Evolutionary conservation across 305 asterid species (phyloP), one percentile per base, ranked within the genome.

Genomic region (Fraxinus sp.): DNA sequence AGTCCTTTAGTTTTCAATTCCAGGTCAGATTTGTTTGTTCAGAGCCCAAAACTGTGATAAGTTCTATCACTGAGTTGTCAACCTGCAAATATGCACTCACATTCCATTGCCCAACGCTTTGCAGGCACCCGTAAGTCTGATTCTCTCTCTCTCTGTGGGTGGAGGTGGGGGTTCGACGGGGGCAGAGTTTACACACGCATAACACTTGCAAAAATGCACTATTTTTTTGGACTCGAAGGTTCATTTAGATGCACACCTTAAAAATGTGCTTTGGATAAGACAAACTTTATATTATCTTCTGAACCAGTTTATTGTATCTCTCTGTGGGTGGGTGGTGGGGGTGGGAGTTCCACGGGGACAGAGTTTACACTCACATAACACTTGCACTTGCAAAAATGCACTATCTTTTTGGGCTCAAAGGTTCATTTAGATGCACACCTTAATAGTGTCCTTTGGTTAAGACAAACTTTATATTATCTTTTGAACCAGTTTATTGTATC

Each of bases 11-110:
- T 68, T 66, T 85, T 76, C 71, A 79, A 82, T 87, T 91, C 84
- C 90, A 96, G 99, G 98, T 97, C 86, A 90, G 99, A 80, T 97
- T 97, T 84, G 99, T 97, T 59, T 97, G 99, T 85, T 88, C 97
- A 33, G 99, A 94, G 86, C 91, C 96, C 72, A 89, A 98, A 90
- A 92, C 98, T 39, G 92, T 92, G 97, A 97, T 97, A 83, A 97
- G 95, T 89, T 97, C 98, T 68, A 89, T 97, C 84, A 93, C 97
- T 57, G 99, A 97, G 88, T 79, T 97, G 88, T 92, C 99, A 78
- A 97, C 99, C 55, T 94, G 99, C 94, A 97, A 91, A 85, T 94
- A 97, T 83, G 99, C 98, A 57, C 95, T 94, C 84, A 97, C 99
- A 75, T 87, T 97, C 74, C 98, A 97, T 20, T 91, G 97, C 84